Evolutionary conservation across 2,329 filamentous ascomycete species (phyloP).

Genomic region (Zopfia rhizophila): DNA sequence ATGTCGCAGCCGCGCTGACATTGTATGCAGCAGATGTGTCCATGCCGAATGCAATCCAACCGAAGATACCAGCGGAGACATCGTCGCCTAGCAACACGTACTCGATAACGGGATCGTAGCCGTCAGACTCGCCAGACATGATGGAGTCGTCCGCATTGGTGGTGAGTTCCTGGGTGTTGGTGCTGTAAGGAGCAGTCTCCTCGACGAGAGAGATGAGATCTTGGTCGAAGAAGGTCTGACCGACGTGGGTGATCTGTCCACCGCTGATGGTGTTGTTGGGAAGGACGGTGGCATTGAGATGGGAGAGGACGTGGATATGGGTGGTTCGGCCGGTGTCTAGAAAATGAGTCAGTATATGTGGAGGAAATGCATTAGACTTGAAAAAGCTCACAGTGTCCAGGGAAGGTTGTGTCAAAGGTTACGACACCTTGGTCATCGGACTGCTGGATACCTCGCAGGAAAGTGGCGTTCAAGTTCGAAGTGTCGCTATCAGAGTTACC

Average conservation of each 20-base stretch:
- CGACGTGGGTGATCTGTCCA: conserved; percentile 66
- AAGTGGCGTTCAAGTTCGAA: conserved; percentile 49
- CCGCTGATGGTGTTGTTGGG: conserved; percentile 63
- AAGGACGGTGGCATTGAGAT: conserved; percentile 48
- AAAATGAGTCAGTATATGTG: conserved; percentile 6
- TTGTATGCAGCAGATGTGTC: conserved; percentile 36
- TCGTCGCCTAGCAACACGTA: conserved; percentile 67
- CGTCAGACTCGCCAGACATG: conserved; percentile 59
- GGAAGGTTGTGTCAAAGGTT: conserved; percentile 60
- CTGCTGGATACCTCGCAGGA: conserved; percentile 60
- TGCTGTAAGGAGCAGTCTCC: conserved; percentile 54
- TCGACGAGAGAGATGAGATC: conserved; percentile 65
- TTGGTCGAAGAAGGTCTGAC: conserved; percentile 74
- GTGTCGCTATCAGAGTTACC: conserved; percentile 28
- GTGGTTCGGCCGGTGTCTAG: conserved; percentile 52
- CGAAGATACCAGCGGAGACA: conserved; percentile 45
- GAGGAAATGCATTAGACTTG: no score
- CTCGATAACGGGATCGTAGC: conserved; percentile 66
- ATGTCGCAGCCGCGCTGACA: conserved; percentile 39
- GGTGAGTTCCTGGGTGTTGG: conserved; percentile 57
- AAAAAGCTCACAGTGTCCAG: conserved; percentile 56
- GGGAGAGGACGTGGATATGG: conserved; percentile 55
- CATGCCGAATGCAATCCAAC: conserved; percentile 48
- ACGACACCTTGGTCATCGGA: conserved; percentile 61
- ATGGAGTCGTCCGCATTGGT: conserved; percentile 64